These are phyloP conservation scores for Przewalskia tangutica DNA, from an alignment of 257 asterid species.

Conservation along the genomic window DNA sequence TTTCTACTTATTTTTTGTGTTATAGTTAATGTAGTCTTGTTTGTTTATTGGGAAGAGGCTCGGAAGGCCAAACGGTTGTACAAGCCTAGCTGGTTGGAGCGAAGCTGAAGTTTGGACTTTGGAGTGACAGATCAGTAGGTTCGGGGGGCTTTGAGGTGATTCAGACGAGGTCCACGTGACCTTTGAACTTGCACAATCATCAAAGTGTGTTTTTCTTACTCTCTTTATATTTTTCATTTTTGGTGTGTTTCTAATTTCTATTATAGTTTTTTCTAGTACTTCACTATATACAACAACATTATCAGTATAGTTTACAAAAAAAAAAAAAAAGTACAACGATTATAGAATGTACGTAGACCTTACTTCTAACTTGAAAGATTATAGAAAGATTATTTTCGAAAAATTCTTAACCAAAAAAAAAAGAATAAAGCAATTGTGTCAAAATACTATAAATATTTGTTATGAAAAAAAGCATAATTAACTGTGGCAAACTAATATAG, in stretches of 20 bases:
- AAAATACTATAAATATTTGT: too few species aligned
- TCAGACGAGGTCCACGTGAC: conserved; percentile 55
- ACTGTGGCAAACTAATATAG: background rate
- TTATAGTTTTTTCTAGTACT: background rate
- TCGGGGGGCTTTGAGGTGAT: conserved; percentile 15
- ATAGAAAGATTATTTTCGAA: too few species aligned
- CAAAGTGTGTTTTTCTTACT: background rate
- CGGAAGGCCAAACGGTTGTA: conserved; percentile 58
- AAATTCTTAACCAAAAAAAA: too few species aligned
- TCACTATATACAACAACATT: too few species aligned
- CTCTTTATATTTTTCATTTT: background rate
- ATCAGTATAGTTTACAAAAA: too few species aligned
- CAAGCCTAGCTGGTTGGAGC: conserved; percentile 49
- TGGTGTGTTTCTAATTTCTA: background rate
- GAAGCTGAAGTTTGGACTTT: conserved; percentile 33
- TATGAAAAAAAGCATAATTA: too few species aligned
- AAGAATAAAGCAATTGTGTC: too few species aligned
- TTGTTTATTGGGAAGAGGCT: conserved; percentile 25
- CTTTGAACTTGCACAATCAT: conserved; percentile 5
- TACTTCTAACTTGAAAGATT: too few species aligned
- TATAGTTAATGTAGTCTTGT: background rate
- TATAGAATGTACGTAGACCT: too few species aligned
- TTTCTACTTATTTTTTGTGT: background rate
- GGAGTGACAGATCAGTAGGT: conserved; percentile 19
- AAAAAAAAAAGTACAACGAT: too few species aligned